These are phyloP conservation scores for Botryotinia calthae DNA, from an alignment of 2,329 filamentous ascomycete genomes.

Conservation along the genomic window DNA sequence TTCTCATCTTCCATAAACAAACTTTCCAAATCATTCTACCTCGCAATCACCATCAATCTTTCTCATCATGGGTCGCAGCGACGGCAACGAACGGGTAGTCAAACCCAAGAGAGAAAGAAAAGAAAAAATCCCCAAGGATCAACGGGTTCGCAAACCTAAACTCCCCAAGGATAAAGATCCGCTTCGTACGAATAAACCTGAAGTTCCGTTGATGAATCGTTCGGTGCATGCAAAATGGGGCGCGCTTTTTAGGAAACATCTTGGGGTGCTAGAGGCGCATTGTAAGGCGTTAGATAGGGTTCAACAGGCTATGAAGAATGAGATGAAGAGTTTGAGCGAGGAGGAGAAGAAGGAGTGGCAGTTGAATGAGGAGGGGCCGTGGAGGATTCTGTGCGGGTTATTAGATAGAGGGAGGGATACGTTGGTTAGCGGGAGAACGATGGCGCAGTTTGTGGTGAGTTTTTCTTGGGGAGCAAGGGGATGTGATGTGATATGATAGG, in stretches of 20 bases:
- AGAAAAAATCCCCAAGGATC: neutral
- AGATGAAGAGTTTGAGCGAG: slow-evolving; percentile 26
- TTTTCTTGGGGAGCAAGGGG: neutral
- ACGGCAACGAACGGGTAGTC: neutral
- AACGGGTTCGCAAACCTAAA: slow-evolving; percentile 10
- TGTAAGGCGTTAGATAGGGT: slow-evolving; percentile 28
- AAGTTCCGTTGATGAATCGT: slow-evolving; percentile 25
- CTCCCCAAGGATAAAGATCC: slow-evolving; percentile 18
- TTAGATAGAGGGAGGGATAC: slow-evolving; percentile 31
- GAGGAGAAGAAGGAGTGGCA: slow-evolving; percentile 31
- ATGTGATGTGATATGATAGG: neutral
- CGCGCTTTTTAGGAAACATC: slow-evolving; percentile 33
- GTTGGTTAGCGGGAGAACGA: slow-evolving; percentile 24
- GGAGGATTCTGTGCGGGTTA: slow-evolving; percentile 31
- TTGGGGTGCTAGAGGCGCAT: slow-evolving; percentile 34
- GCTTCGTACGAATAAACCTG: slow-evolving; percentile 18
- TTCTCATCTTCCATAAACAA: slow-evolving; percentile 1
- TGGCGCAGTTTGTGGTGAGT: slow-evolving; percentile 32
- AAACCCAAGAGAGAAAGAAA: slow-evolving; percentile 19
- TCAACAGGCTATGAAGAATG: slow-evolving; percentile 26
- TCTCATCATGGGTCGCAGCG: slow-evolving; percentile 13
- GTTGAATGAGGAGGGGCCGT: slow-evolving; percentile 31
- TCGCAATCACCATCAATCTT: neutral
- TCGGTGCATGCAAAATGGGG: slow-evolving; percentile 41
- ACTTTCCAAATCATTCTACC: slow-evolving; percentile 1